Evolutionary conservation across 331 rosid species (phyloP).

Genomic region (Dryas integrifolia): DNA sequence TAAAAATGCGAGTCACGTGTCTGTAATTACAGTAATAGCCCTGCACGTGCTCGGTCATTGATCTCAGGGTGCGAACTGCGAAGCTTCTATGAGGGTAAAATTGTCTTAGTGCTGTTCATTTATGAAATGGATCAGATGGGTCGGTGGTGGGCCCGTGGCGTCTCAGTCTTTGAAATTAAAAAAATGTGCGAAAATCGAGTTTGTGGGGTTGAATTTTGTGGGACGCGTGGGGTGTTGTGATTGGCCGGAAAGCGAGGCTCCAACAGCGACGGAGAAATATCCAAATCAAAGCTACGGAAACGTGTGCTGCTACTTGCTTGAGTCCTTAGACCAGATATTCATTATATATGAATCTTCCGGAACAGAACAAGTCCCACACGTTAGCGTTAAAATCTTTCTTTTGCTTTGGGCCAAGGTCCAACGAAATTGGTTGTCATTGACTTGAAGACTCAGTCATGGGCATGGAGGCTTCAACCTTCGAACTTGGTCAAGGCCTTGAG

Average conservation of each 20-base stretch:
- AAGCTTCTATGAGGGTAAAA: conserved; percentile 6
- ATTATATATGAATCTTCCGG: neutral
- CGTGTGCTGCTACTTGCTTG: neutral
- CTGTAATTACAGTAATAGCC: neutral
- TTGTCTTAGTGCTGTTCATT: neutral
- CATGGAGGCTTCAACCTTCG: too few relatives aligned
- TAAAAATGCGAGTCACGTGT: too few relatives aligned
- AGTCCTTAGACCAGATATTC: neutral
- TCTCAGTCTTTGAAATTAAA: neutral
- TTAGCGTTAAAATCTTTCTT: neutral
- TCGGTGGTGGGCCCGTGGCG: conserved; percentile 14
- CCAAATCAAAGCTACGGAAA: neutral
- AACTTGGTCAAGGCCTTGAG: too few relatives aligned
- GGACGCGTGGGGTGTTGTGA: conserved; percentile 15
- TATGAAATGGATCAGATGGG: conserved; percentile 28
- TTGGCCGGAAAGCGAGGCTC: neutral
- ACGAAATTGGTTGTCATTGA: too few relatives aligned
- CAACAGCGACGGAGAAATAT: neutral
- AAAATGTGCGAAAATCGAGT: conserved; percentile 26
- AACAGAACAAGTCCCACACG: neutral
- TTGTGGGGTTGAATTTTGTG: neutral
- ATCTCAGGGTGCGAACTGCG: neutral
- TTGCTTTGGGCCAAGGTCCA: neutral
- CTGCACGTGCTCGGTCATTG: neutral
- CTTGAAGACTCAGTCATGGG: too few relatives aligned